Conservation (phyloP, 768 basidiomycete genomes). For the Russula dissimulans region DNA sequence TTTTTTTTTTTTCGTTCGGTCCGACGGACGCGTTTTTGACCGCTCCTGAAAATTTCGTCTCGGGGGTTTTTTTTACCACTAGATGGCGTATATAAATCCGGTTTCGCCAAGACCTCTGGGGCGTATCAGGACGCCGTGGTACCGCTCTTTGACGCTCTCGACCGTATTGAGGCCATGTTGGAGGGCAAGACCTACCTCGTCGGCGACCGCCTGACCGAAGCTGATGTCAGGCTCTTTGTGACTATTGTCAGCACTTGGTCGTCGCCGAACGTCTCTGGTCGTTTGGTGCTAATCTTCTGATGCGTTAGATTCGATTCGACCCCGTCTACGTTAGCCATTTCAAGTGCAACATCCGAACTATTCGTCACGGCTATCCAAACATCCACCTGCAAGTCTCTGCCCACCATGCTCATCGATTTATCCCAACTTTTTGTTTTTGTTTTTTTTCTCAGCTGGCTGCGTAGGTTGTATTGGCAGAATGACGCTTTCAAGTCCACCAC, state of each 20-base stretch:
- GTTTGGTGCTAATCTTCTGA: not conserved
- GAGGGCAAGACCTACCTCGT: constrained; percentile 75
- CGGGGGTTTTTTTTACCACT: not conserved
- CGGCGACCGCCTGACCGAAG: constrained; percentile 76
- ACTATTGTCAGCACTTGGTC: constrained; percentile 60
- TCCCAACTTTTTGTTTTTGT: too few relatives aligned
- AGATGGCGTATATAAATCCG: constrained; percentile 85
- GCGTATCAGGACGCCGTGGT: constrained; percentile 75
- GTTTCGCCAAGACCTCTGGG: constrained; percentile 73
- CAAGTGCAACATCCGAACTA: constrained; percentile 84
- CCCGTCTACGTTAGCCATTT: constrained; percentile 87
- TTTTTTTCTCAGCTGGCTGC: constrained; percentile 50
- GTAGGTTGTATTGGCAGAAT: constrained; percentile 86
- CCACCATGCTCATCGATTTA: not conserved
- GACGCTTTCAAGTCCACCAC: constrained; percentile 82
- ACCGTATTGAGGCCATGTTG: constrained; percentile 70
- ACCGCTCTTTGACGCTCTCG: constrained; percentile 69
- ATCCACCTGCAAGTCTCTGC: constrained; percentile 46
- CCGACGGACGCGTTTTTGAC: not conserved
- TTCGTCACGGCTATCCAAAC: constrained; percentile 81
- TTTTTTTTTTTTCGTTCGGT: not conserved
- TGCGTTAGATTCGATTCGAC: constrained; percentile 69
- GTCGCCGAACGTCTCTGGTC: too few relatives aligned
- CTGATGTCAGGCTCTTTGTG: constrained; percentile 83
- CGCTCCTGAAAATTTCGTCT: too few relatives aligned